Conservation (phyloP, 306 rosid genomes). For the Comarum palustre region DNA sequence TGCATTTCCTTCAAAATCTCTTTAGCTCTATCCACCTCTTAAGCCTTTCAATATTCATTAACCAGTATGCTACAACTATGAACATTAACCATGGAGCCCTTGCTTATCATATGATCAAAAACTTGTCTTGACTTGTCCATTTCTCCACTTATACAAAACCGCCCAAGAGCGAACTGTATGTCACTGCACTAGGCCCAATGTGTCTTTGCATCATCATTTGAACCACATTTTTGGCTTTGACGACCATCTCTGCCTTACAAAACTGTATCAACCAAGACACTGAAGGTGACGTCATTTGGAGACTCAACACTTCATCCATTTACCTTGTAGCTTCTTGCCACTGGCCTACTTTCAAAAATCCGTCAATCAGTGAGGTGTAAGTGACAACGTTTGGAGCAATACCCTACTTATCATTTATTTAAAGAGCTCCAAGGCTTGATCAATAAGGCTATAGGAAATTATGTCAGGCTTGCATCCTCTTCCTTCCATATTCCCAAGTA, state of each 20-base stretch:
- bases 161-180: neutral
- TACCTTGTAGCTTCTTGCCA: neutral
- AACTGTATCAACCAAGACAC: neutral
- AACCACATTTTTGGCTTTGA: neutral
- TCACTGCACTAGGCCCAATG: neutral
- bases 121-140: neutral
- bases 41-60: neutral
- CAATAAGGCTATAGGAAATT: neutral
- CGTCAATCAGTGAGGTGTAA: neutral
- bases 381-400: neutral
- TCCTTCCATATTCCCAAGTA: too few species aligned
- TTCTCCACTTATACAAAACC: slow-evolving; percentile 3
- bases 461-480: neutral
- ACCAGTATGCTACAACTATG: neutral
- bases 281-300: neutral
- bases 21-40: neutral
- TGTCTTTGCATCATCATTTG: neutral
- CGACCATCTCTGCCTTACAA: neutral
- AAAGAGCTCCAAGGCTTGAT: neutral
- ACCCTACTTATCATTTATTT: neutral
- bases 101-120: neutral
- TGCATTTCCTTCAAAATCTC: neutral
- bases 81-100: neutral
- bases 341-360: neutral
- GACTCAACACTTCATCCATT: neutral